Evolutionary conservation across 2,329 filamentous ascomycete species (phyloP), one percentile per base, ranked within the genome.

Genomic region (Xylariaceae sp.): DNA sequence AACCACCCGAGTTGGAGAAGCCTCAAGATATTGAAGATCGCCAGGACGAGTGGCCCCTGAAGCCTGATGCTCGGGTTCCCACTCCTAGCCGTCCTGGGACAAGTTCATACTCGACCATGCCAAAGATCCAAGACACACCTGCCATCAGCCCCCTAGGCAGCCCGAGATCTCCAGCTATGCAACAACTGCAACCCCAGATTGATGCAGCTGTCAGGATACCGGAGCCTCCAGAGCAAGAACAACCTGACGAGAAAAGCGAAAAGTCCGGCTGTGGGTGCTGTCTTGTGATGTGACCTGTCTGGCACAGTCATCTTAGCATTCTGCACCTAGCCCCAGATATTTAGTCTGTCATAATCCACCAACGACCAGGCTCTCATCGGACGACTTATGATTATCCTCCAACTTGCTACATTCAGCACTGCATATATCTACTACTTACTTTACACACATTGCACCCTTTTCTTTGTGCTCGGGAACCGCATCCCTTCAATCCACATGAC

Each of bases 201-300:
- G 77, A 82, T 40, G 78, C 56, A 40, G 64, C 60, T 24, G 60
- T 68, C 3, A 68, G 80, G 60, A 71, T 85, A 21, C 82, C 83
- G 26, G 81, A 87, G 45, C 78, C 81, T 4, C 77, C 78, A 9
- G 81, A 85, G 58, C 80, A 78, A 9, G 81, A 85, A 57, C 80
- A 63, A 43, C 53, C 53, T 8, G 79, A 84, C 51, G 72, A 76
- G 60, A 75, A 81, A 64, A 77, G 80, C 66, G 80, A 85, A 66
- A 80, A 85, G 67, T 83, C 80, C 62, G 82, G 85, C 9, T 88
- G 88, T 65, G 86, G 84, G 56, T 90, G 88, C 73, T 92, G 89
- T 74, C 78, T 91, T 60, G 82, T 93, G 65, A 92, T 92, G 89
- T 92, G 79, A 84, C 64, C 48, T 54, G 50, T 56, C 47, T 53